Evolutionary conservation across 345 rosid genomes (phyloP).

Genomic region (Camelina laxa): DNA sequence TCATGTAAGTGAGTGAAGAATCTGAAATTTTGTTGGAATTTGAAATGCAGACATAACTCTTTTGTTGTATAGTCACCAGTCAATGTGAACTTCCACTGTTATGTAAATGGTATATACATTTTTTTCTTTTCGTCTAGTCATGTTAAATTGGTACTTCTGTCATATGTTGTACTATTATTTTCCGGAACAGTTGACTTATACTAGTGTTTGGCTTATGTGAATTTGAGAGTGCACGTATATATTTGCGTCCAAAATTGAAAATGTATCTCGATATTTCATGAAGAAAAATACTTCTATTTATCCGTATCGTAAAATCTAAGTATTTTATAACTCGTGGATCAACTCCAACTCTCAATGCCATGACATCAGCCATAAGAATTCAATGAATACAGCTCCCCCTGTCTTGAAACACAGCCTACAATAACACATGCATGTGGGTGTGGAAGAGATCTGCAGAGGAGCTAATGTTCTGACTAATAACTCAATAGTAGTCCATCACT

Average conservation of each 20-base stretch:
- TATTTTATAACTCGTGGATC: no score
- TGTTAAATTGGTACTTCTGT: constrained; percentile 22
- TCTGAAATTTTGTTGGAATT: constrained; percentile 24
- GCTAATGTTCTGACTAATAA: no score
- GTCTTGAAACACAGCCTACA: no score
- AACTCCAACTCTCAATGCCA: no score
- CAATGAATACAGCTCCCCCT: no score
- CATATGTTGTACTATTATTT: constrained; percentile 7
- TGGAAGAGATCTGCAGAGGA: no score
- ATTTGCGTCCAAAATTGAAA: constrained; percentile 1
- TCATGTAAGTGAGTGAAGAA: constrained; percentile 15
- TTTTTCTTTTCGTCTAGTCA: constrained; percentile 8
- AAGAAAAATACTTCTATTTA: not conserved
- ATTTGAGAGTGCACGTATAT: not conserved
- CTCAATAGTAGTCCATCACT: no score
- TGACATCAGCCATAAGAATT: no score
- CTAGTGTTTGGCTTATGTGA: constrained; percentile 7
- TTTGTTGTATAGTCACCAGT: constrained; percentile 18
- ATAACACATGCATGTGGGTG: no score
- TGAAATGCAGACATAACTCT: constrained; percentile 11
- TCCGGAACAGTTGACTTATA: constrained; percentile 22
- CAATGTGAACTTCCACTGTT: constrained; percentile 3
- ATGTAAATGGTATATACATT: not conserved
- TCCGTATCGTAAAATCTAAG: not conserved
- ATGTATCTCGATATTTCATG: not conserved